Evolutionary conservation across 2,329 filamentous ascomycete species (phyloP).

Genomic region (Calonectria leucothoes): DNA sequence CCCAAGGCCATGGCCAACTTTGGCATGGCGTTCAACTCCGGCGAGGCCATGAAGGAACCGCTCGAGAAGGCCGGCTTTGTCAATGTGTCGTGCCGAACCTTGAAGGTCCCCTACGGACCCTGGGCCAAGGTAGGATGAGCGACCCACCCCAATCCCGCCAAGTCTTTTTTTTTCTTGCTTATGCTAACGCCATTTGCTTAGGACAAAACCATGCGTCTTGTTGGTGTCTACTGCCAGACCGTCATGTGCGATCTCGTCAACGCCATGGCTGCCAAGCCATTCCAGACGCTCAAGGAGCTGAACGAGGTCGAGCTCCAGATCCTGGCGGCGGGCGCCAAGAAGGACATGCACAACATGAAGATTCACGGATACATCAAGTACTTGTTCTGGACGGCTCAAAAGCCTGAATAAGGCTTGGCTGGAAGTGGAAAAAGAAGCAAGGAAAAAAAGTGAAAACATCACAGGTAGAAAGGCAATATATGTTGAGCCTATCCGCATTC

Average conservation of each 20-base stretch:
- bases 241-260: conserved; percentile 35
- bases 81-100: conserved; percentile 26
- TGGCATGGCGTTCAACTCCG: conserved; percentile 45
- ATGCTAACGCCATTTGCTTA: neutral
- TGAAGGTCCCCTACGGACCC: conserved; percentile 35
- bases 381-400: conserved; percentile 38
- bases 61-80: conserved; percentile 32
- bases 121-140: conserved; percentile 36
- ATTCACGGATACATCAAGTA: conserved; percentile 37
- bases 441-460: neutral
- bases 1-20: conserved; percentile 42
- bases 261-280: conserved; percentile 34
- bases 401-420: neutral
- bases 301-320: conserved; percentile 28
- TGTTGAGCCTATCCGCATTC: neutral
- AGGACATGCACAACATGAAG: conserved; percentile 22
- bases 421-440: neutral
- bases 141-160: too few species aligned
- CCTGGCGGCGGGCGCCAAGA: conserved; percentile 24
- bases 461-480: neutral
- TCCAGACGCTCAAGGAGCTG: conserved; percentile 27
- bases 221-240: conserved; percentile 31
- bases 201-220: conserved; percentile 34
- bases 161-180: too few species aligned
- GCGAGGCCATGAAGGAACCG: conserved; percentile 15